Evolutionary conservation across 441 rosid species (phyloP), one percentile per base, ranked within the genome.

Genomic region (Gossypium trilobum): DNA sequence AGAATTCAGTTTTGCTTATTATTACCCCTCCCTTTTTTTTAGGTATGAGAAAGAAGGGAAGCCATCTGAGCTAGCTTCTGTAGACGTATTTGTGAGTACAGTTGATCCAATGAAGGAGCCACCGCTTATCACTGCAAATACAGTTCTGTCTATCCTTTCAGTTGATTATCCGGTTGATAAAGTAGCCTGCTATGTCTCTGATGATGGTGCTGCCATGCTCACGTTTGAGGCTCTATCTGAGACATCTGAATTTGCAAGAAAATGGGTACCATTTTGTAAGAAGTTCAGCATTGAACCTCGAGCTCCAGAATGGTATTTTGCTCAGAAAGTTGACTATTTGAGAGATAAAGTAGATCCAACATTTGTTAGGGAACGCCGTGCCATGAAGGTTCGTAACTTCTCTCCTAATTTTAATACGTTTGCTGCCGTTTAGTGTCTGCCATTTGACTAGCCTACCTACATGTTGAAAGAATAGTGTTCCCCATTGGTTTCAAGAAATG

Each of bases 191-290:
- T 94, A 94, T 78, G 97, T 94, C 33, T 92, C 99, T 66, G 99
- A 94, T 78, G 97, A 94, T 72, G 99, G 99, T 66, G 99, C 97
- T 70, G 97, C 99, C 9, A 94, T 94, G 99, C 97, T 92, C 31
- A 92, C 97, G 13, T 92, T 94, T 51, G 99, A 94, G 87, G 95
- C 99, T 54, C 90, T 94, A 25, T 94, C 97, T 0, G 99, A 94
- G 81, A 92, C 99, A 56, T 89, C 99, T 0, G 96, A 92, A 79
- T 92, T 94, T 78, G 97, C 99, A 6, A 87, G 89, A 71, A 94
- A 89, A 76, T 94, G 99, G 99, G 97, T 94, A 62, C 97, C 99
- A 29, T 94, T 94, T 82, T 92, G 97, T 80, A 92, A 91, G 86
- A 91, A 83, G 76, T 91, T 80, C 74, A 80, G 61, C 60, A 91